These are phyloP conservation scores for Kalanchoe fedtschenkoi DNA, from an alignment of 164 flowering plant genomes.

Conservation along the genomic window DNA sequence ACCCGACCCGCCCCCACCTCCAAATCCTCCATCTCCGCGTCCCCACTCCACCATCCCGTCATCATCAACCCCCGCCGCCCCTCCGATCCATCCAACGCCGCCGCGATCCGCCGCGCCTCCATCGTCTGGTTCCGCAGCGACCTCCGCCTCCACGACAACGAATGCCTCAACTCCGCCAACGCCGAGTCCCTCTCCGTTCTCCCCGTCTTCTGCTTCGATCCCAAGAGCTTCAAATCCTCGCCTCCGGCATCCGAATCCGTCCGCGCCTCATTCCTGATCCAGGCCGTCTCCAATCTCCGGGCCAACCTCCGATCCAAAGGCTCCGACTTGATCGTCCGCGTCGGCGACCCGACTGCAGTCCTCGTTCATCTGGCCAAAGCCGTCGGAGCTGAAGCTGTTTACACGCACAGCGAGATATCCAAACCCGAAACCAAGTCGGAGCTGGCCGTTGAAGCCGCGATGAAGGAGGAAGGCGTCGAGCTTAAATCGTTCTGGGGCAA, in stretches of 20 bases:
- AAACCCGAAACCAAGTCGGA: conserved; percentile 62
- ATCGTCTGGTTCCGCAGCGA: conserved; percentile 88
- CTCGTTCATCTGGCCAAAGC: conserved; percentile 60
- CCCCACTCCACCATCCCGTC: conserved; percentile 52
- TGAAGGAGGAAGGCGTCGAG: conserved; percentile 83
- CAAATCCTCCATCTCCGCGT: conserved; percentile 47
- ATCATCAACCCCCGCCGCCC: conserved; percentile 45
- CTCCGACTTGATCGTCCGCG: conserved; percentile 73
- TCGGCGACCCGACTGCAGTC: conserved; percentile 72
- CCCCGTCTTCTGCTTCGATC: conserved; percentile 83
- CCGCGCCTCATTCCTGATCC: conserved; percentile 62
- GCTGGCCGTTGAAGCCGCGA: conserved; percentile 61
- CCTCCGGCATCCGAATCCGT: conserved; percentile 70
- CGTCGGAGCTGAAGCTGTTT: conserved; percentile 82
- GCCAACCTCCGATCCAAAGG: conserved; percentile 50
- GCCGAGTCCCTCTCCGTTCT: conserved; percentile 68
- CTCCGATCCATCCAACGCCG: conserved; percentile 56
- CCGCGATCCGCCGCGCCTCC: conserved; percentile 61
- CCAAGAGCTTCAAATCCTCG: conserved; percentile 74
- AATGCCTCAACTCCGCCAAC: conserved; percentile 60
- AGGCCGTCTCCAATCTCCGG: conserved; percentile 70
- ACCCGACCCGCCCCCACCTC: conserved; percentile 19
- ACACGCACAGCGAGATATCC: conserved; percentile 66
- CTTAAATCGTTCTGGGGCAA: conserved; percentile 95
- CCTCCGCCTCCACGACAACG: conserved; percentile 81